Conservation (phyloP, 164 flowering plant genomes). For the Piper longum region DNA sequence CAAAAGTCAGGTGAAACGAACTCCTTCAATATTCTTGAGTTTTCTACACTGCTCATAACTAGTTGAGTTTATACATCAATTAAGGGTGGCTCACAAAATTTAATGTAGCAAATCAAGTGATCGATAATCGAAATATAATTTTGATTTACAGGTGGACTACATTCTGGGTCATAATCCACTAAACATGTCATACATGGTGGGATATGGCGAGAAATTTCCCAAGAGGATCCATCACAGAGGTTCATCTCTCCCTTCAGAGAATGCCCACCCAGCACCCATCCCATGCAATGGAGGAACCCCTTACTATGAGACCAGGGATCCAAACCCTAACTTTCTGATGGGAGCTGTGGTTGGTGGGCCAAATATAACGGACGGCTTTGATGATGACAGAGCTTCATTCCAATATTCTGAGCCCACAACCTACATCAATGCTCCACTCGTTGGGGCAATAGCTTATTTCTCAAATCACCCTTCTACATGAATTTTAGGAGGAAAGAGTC, state of each 20-base stretch:
- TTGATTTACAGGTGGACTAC: constrained; percentile 35
- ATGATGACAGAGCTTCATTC: constrained; percentile 27
- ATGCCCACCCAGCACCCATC: constrained; percentile 17
- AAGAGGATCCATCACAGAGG: constrained; percentile 50
- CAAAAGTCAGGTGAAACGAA: constrained; percentile 9
- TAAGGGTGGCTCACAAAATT: too few species aligned
- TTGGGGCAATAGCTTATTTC: constrained; percentile 45
- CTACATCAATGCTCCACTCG: constrained; percentile 64
- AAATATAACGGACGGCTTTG: constrained; percentile 21
- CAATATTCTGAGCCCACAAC: constrained; percentile 54
- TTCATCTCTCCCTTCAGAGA: constrained; percentile 38
- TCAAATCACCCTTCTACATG: not conserved
- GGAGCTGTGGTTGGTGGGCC: constrained; percentile 81
- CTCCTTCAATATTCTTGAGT: too few species aligned
- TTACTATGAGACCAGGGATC: constrained; percentile 16
- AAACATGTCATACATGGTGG: constrained; percentile 74
- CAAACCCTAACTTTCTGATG: constrained; percentile 36
- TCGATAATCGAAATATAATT: not conserved
- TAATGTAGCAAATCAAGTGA: too few species aligned
- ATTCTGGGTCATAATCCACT: constrained; percentile 49
- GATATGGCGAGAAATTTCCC: constrained; percentile 51
- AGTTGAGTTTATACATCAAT: too few species aligned
- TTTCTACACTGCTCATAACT: too few species aligned
- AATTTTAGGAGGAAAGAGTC: not conserved
- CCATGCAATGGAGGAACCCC: constrained; percentile 30